Evolutionary conservation across 83 land plant species (phyloP), one percentile per base, ranked within the genome.

Genomic region (Isoetes engelmannii): DNA sequence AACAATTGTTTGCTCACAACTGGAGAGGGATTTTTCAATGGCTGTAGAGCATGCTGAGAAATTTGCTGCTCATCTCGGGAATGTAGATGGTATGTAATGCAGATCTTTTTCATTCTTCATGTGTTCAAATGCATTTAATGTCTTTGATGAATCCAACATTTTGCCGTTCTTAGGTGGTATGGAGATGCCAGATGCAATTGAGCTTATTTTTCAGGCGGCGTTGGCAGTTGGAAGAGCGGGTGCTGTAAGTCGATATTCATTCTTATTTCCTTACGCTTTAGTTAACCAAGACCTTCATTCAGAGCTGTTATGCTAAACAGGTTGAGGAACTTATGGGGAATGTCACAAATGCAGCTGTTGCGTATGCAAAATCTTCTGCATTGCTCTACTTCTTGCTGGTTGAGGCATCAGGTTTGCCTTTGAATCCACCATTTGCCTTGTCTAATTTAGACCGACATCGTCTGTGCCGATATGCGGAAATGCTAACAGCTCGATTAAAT

Each of bases 131-230:
- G 37, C 37, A 28, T 28, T 0, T 28, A 28, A 28, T 28, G 37
- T 28, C 2, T 0, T 28, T 28, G 37, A 28, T 28, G 37, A 28
- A 28, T 28, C 2, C 37, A 28, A 28, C 2, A 28, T 28, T 28
- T 28, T 28, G 37, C 37, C 37, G 0, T 28, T 28, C 37, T 28
- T 28, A 93, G 97, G 84, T 48, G 74, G 67, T 66, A 48, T 81
- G 45, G 90, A 85, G 75, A 85, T 95, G 88, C 99, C 96, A 17
- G 96, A 95, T 78, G 90, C 91, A 62, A 84, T 95, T 78, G 97
- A 95, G 84, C 66, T 81, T 37, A 85, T 95, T 47, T 88, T 82
- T 64, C 97, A 91, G 51, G 74, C 77, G 68, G 92, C 99, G 6
- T 81, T 95, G 20, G 72, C 84, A 61, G 69, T 74, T 21, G 99